Percentiles rank a stretch among this genome's conserved stretches.
These are phyloP conservation scores for Bremia lactucae DNA, from an alignment of 352 stramenopile genomes.

Conservation along the genomic window DNA sequence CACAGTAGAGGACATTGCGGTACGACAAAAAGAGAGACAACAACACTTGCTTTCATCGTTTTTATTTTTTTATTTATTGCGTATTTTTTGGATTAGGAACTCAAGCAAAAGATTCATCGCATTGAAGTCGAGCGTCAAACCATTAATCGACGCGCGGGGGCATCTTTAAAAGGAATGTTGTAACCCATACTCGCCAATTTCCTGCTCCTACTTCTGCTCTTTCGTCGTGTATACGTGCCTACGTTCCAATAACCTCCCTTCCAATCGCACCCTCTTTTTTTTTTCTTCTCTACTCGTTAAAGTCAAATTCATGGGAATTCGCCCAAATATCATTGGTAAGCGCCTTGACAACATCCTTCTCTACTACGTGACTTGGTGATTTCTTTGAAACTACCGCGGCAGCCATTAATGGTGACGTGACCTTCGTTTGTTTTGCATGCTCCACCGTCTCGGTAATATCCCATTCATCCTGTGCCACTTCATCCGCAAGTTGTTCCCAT, in stretches of 20 bases:
- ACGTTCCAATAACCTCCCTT: too few relatives aligned
- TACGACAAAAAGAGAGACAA: conserved; percentile 5
- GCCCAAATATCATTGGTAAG: conserved; percentile 75
- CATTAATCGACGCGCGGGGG: conserved; percentile 62
- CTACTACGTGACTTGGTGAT: conserved; percentile 15
- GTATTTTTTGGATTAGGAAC: too few relatives aligned
- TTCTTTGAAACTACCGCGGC: conserved; percentile 25
- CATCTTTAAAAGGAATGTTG: conserved; percentile 68
- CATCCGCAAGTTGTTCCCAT: conserved; percentile 45
- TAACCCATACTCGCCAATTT: conserved; percentile 20
- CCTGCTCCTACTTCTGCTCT: neutral
- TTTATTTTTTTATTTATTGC: too few relatives aligned
- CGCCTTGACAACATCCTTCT: conserved; percentile 42
- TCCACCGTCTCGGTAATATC: neutral
- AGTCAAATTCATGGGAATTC: conserved; percentile 72
- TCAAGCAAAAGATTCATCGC: conserved; percentile 64
- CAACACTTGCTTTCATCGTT: neutral
- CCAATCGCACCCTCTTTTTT: too few relatives aligned
- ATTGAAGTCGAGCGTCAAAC: conserved; percentile 74
- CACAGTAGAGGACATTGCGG: conserved; percentile 62
- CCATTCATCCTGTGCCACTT: conserved; percentile 15
- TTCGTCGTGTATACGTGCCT: too few relatives aligned
- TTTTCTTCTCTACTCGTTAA: conserved; percentile 36
- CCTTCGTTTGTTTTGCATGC: conserved; percentile 23
- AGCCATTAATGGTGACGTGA: conserved; percentile 7